These are phyloP conservation scores for Arthrobotrys entomopaga DNA, from an alignment of 2,329 filamentous ascomycete genomes.

Conservation along the genomic window DNA sequence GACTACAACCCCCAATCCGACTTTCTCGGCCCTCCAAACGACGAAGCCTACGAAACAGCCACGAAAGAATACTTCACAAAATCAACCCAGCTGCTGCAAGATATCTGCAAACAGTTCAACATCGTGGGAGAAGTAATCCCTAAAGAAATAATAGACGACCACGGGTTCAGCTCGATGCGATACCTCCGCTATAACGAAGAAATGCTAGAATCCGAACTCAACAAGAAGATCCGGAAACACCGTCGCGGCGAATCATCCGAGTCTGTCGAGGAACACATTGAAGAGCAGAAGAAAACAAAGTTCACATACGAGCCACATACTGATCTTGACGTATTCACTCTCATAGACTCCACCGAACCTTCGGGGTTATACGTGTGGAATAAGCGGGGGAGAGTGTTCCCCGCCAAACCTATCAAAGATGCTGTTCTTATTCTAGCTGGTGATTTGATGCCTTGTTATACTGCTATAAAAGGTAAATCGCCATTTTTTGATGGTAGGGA, in stretches of 20 bases:
- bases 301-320: slow-evolving; percentile 37
- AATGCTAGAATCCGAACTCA: slow-evolving; percentile 1
- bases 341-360: slow-evolving; percentile 34
- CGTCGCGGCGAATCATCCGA: background rate
- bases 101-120: slow-evolving; percentile 30
- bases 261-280: background rate
- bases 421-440: slow-evolving; percentile 35
- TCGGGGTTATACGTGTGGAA: slow-evolving; percentile 45
- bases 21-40: background rate
- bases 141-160: slow-evolving; percentile 6
- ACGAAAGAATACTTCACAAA: slow-evolving; percentile 23
- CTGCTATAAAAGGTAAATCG: slow-evolving; percentile 11
- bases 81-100: slow-evolving; percentile 10
- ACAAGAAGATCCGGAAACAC: background rate
- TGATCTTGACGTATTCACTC: slow-evolving; percentile 35
- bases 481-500: slow-evolving; percentile 20
- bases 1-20: slow-evolving; percentile 29
- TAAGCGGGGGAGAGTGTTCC: slow-evolving; percentile 17
- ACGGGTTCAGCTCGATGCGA: slow-evolving; percentile 32
- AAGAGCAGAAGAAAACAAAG: background rate
- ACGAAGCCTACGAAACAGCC: slow-evolving; percentile 14
- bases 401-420: slow-evolving; percentile 20
- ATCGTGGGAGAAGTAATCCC: slow-evolving; percentile 2
- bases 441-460: slow-evolving; percentile 40
- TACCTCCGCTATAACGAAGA: slow-evolving; percentile 37